Evolutionary conservation across 805 yeast species (phyloP).

Genomic region (Wickerhamomyces hampshirensis): DNA sequence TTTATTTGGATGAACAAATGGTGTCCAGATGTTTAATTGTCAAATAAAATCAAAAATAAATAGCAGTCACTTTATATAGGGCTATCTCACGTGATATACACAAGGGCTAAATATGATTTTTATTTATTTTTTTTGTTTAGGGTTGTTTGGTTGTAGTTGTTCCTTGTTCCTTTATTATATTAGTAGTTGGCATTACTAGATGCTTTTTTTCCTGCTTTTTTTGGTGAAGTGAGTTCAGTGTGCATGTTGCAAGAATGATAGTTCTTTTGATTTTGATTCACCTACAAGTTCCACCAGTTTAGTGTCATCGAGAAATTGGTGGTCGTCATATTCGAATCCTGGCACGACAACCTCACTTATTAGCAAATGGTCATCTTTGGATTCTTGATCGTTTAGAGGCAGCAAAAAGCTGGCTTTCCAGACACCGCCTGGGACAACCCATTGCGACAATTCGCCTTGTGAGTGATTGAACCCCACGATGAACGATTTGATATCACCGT

Average conservation of each 20-base stretch:
- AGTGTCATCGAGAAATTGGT: conserved; percentile 36
- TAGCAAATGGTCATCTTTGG: conserved; percentile 36
- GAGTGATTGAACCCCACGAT: conserved; percentile 46
- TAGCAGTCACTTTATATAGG: too few relatives aligned
- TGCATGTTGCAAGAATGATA: conserved; percentile 32
- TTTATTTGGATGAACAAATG: too few relatives aligned
- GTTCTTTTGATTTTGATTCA: conserved; percentile 27
- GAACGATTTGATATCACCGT: conserved; percentile 44
- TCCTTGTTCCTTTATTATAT: too few relatives aligned
- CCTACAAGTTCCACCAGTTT: conserved; percentile 35
- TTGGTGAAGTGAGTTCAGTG: too few relatives aligned
- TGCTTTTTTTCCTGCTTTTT: too few relatives aligned
- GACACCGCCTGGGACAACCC: conserved; percentile 61
- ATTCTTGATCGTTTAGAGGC: conserved; percentile 30
- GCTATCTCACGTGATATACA: conserved; percentile 5
- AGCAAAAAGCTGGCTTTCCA: conserved; percentile 50
- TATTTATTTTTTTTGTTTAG: too few relatives aligned
- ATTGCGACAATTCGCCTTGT: conserved; percentile 48
- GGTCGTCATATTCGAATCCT: conserved; percentile 55
- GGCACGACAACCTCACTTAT: conserved; percentile 60
- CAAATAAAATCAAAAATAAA: too few relatives aligned
- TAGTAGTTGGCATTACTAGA: too few relatives aligned
- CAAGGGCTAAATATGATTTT: conserved; percentile 3
- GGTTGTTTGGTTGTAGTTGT: too few relatives aligned
- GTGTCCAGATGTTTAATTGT: conserved; percentile 5